A percentile compares a stretch with the other conserved stretches of the same genome.
Evolutionary conservation across 2,329 filamentous ascomycete species (phyloP).

Genomic region (Paecilomyces niveus): DNA sequence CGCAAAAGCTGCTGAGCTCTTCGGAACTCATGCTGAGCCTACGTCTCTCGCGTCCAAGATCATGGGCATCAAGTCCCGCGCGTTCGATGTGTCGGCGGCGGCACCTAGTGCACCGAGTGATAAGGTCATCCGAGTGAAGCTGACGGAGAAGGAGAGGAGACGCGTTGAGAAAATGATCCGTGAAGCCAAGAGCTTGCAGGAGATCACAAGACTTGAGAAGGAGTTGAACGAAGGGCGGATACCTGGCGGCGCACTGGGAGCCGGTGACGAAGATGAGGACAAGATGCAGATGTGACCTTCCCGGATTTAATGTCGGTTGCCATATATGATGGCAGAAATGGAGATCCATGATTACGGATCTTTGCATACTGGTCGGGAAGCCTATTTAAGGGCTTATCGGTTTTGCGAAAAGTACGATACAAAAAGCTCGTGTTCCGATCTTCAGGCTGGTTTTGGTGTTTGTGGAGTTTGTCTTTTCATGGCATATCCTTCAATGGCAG

Average conservation of each 20-base stretch:
- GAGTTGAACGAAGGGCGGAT: conserved; percentile 83
- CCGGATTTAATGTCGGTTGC: neutral
- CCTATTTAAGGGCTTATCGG: neutral
- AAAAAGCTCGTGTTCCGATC: neutral
- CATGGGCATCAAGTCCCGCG: conserved; percentile 73
- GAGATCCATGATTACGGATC: neutral
- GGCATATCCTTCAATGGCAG: neutral
- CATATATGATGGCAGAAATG: neutral
- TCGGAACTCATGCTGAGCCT: conserved; percentile 70
- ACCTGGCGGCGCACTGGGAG: conserved; percentile 53
- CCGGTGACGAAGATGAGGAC: conserved; percentile 24
- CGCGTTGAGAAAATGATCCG: conserved; percentile 79
- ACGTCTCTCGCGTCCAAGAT: conserved; percentile 78
- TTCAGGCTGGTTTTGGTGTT: neutral
- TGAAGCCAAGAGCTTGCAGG: conserved; percentile 79
- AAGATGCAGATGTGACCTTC: conserved; percentile 30
- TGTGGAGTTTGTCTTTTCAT: neutral
- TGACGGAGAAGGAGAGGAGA: conserved; percentile 84
- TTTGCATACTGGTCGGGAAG: neutral
- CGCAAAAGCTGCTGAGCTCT: conserved; percentile 66
- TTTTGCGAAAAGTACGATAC: neutral
- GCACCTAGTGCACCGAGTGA: conserved; percentile 36
- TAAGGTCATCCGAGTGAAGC: conserved; percentile 69
- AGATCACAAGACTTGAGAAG: conserved; percentile 86
- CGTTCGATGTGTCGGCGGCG: conserved; percentile 51